phyloP scores from a whole-genome alignment of 2,329 filamentous ascomycete species.

The Ophiostoma ips region DNA sequence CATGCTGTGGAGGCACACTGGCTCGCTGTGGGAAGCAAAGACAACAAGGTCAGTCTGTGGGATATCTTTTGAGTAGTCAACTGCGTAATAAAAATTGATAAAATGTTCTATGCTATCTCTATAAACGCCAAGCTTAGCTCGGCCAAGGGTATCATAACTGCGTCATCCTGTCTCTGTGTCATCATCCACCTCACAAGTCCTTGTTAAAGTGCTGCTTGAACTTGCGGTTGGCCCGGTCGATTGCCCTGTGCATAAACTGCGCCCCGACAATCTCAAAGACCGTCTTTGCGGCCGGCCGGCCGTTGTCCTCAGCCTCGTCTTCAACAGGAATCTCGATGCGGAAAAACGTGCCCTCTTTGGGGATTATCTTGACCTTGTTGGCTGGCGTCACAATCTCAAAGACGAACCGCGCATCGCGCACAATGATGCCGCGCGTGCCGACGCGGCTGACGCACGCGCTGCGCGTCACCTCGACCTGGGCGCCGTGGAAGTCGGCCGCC shows the following conservation, averaged over 20 bases:
- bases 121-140: not conserved
- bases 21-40: slow-evolving; percentile 82
- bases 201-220: slow-evolving; percentile 74
- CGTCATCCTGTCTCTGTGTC: not conserved
- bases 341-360: slow-evolving; percentile 85
- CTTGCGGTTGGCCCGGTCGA: slow-evolving; percentile 79
- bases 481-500: slow-evolving; percentile 84
- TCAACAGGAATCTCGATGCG: slow-evolving; percentile 46
- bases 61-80: slow-evolving; percentile 57
- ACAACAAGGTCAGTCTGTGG: slow-evolving; percentile 92
- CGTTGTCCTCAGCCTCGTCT: slow-evolving; percentile 1
- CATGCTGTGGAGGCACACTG: slow-evolving; percentile 66
- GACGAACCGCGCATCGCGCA: slow-evolving; percentile 74
- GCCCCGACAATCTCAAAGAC: slow-evolving; percentile 78
- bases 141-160: slow-evolving; percentile 5
- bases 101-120: too few species aligned
- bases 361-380: slow-evolving; percentile 61
- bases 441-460: slow-evolving; percentile 72
- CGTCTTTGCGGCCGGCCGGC: slow-evolving; percentile 23
- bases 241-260: slow-evolving; percentile 69
- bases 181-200: slow-evolving; percentile 42
- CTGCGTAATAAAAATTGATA: not conserved
- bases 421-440: slow-evolving; percentile 71
- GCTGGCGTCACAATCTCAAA: slow-evolving; percentile 69
- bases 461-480: slow-evolving; percentile 66